phyloP scores from a whole-genome alignment of 108 stramenopile genomes.

The Aurantiochytrium sp. region DNA sequence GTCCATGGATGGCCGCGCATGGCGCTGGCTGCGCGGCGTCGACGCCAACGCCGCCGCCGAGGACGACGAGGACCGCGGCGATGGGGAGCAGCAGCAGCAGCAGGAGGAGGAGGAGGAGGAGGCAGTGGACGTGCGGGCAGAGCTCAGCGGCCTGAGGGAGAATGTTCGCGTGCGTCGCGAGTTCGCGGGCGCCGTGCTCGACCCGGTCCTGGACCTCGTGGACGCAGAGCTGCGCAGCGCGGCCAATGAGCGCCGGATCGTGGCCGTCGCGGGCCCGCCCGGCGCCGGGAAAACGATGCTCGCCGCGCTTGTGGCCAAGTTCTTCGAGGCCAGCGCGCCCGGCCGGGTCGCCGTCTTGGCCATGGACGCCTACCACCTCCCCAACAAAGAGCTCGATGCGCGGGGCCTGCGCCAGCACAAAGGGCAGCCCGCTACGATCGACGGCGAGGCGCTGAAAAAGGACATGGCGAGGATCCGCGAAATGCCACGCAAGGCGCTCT shows the following conservation, averaged over 20 bases:
- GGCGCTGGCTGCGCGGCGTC: too few relatives aligned
- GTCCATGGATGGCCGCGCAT: too few relatives aligned
- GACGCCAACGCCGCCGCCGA: background rate
- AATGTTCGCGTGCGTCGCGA: background rate
- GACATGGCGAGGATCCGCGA: background rate
- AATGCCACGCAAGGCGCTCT: background rate
- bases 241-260: background rate
- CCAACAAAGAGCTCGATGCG: background rate
- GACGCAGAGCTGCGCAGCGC: background rate
- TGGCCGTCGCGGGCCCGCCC: background rate
- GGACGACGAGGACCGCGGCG: too few relatives aligned
- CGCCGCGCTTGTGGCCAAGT: background rate
- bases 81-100: too few relatives aligned
- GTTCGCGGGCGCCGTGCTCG: background rate
- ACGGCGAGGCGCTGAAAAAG: background rate
- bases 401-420: background rate
- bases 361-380: slow-evolving; percentile 29
- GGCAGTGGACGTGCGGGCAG: background rate
- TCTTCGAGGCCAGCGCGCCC: background rate
- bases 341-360: background rate
- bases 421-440: background rate
- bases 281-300: background rate
- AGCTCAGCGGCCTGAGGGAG: background rate
- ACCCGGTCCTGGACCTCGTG: background rate
- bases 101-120: too few relatives aligned